Percentiles rank a stretch among this genome's conserved stretches.
phyloP scores from a whole-genome alignment of 2,329 filamentous ascomycete species.

The Phialophora verrucosa region DNA sequence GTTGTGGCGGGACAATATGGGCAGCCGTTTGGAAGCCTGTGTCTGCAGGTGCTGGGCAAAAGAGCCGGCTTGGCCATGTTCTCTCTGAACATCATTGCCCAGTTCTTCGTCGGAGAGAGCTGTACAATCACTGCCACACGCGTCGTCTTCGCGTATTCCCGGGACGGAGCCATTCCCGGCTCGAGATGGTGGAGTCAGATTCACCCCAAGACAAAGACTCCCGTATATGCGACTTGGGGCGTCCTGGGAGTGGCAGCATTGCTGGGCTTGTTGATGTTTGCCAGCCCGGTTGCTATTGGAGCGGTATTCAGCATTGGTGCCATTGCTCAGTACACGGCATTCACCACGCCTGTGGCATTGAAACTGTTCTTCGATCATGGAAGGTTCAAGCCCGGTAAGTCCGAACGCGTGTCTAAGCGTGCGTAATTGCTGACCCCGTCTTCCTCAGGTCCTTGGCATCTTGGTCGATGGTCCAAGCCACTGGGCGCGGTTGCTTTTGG shows the following conservation, averaged over 20 bases:
- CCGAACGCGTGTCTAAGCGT: background rate
- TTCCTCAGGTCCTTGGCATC: constrained; percentile 42
- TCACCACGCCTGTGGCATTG: constrained; percentile 42
- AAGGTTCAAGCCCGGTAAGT: constrained; percentile 40
- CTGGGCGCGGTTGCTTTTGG: constrained; percentile 41
- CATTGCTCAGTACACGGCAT: constrained; percentile 41
- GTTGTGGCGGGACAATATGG: constrained; percentile 43
- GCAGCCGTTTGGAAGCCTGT: constrained; percentile 43
- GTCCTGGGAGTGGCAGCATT: constrained; percentile 41
- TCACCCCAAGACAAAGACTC: constrained; percentile 41
- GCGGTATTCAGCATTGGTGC: constrained; percentile 44
- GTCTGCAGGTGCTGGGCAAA: constrained; percentile 43
- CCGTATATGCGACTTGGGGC: constrained; percentile 43
- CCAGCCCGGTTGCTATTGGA: constrained; percentile 43
- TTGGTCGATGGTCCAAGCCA: constrained; percentile 42
- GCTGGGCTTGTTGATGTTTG: constrained; percentile 42
- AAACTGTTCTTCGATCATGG: constrained; percentile 42
- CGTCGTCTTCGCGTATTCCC: constrained; percentile 43
- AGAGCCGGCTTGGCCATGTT: constrained; percentile 44
- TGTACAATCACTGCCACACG: constrained; percentile 42
- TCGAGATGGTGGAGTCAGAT: constrained; percentile 42
- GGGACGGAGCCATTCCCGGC: constrained; percentile 42
- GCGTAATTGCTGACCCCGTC: constrained; percentile 8
- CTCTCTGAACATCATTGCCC: constrained; percentile 42
- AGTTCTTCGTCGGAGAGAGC: constrained; percentile 43